Evolutionary conservation across 129 eudicot genomes (phyloP), one percentile per base, ranked within the genome.

Genomic region (Rutidosis leptorrhynchoides): DNA sequence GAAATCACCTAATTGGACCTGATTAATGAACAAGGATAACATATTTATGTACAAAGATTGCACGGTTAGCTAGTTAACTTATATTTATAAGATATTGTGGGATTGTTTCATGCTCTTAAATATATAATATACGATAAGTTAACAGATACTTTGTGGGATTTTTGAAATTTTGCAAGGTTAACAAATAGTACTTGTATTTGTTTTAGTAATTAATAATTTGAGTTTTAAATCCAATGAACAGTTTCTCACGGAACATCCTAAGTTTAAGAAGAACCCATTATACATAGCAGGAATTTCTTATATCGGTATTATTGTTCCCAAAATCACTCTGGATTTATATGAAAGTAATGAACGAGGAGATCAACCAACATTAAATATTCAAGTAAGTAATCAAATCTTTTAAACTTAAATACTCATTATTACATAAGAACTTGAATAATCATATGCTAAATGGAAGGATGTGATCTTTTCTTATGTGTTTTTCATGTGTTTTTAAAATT

Each of bases 331-430:
- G 16, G 75, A 71, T 10, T 15, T 71, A 58, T 59, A 46, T 14
- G 22, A 71, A 32, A 68, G 75, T 71, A 67, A 51, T 29, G 71
- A 67, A 19, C 61, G 71, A 17, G 71, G 71, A 0, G 61, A 67
- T 29, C 46, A 67, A 49, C 71, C 61, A 10, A 9, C 71, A 29
- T 2, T 67, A 16, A 67, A 67, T 52, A 67, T 67, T 49, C 61
- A 67, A 67, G 71, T 67, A 29, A 51, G 48, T 28, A 5, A 19
- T 19, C 27, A 66, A 66, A 64, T 11, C 6, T 20, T 11, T 3
- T 54, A 12, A 54, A 22, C 24, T 17, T 49, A 6, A 49, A 49
- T n/a, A 2, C 2, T 49, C 20, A 4, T n/a, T 7, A 17, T n/a
- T 49, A 0, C 52, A 1, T 45, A 3, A 3, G 19, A 5, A 3